Base-by-base conservation (phyloP, 2,329 filamentous ascomycete genomes). In the Sarocladium brachiariae region DNA sequence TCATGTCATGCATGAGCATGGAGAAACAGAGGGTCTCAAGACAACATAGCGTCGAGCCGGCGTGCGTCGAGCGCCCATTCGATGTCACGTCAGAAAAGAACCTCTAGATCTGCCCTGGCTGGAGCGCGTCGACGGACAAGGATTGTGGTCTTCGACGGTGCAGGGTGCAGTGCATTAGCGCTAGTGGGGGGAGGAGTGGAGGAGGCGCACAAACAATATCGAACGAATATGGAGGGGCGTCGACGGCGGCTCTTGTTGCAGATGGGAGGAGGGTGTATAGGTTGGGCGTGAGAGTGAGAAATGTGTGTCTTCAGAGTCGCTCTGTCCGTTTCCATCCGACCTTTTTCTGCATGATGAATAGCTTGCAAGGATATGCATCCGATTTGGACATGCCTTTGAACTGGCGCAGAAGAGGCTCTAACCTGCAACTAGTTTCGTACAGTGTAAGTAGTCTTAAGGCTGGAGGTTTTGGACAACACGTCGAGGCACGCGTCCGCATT, bases 161-260 rank as follows among this genome's bases (percentile, higher is more conserved):
- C 46, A 49, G 46, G 46, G 30, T 49, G 30, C 16, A 37, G 30
- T 37, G 24, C 33, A 49, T 49, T 49, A 49, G 46, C 46, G 46
- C 33, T 19, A 37, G 46, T 49, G 46, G 46, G 46, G 30, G 18
- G 46, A 33, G 46, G 46, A 49, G 35, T 39, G 35, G 46, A 47
- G 25, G 43, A 47, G 43, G 43, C 33, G 46, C 46, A 37, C 46
- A 37, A 25, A 30, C n/a, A n/a, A n/a, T n/a, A n/a, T n/a, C n/a
- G n/a, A n/a, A n/a, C n/a, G n/a, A 31, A 49, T 37, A 49, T 49
- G 46, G 46, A 49, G 46, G 46, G 46, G 46, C 21, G 46, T 49
- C 46, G 46, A 37, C 46, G 46, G 46, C 46, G 46, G 46, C 45
- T 49, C 46, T 49, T n/a, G 18, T 25, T n/a, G 31, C 23, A 31